These are phyloP conservation scores for Eimeria necatrix DNA, from an alignment of 169 alveolate species.

Conservation along the genomic window DNA sequence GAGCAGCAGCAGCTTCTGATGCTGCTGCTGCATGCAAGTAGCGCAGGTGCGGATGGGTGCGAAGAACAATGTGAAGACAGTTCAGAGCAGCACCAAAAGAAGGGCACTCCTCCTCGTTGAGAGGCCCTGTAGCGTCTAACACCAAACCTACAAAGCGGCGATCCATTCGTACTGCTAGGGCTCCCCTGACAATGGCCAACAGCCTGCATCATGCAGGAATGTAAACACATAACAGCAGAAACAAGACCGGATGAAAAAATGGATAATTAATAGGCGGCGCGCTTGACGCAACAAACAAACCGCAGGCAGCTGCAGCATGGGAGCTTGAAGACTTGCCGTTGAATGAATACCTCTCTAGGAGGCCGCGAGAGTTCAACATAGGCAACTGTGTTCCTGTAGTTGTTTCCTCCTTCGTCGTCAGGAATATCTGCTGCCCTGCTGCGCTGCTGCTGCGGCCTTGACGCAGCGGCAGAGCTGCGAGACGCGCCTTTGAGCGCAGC, in stretches of 20 bases:
- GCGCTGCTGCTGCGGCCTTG: conserved; percentile 64
- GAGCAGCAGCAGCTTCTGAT: neutral
- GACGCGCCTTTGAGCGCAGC: neutral
- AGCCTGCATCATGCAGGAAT: neutral
- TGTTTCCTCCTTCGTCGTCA: conserved; percentile 23
- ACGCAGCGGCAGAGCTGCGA: neutral
- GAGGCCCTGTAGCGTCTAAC: conserved; percentile 31
- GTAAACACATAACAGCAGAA: conserved; percentile 21
- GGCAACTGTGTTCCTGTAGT: neutral
- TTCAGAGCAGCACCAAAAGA: conserved; percentile 28
- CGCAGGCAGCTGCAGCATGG: neutral
- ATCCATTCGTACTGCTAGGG: conserved; percentile 4
- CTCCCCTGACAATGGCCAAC: conserved; percentile 33
- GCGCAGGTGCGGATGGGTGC: conserved; percentile 55
- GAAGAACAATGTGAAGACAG: conserved; percentile 46
- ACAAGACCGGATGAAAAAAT: neutral
- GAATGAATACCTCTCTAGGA: conserved; percentile 42
- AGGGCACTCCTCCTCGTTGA: conserved; percentile 6
- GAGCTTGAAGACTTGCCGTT: neutral
- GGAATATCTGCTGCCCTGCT: neutral
- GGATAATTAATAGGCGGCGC: neutral
- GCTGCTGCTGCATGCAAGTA: conserved; percentile 21
- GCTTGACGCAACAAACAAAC: neutral
- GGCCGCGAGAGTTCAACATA: conserved; percentile 41
- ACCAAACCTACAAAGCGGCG: conserved; percentile 43